Percentiles rank a stretch among this genome's conserved stretches.
Evolutionary conservation across 2,329 filamentous ascomycete genomes (phyloP).

Genomic region (Pseudocercospora fijiensis): DNA sequence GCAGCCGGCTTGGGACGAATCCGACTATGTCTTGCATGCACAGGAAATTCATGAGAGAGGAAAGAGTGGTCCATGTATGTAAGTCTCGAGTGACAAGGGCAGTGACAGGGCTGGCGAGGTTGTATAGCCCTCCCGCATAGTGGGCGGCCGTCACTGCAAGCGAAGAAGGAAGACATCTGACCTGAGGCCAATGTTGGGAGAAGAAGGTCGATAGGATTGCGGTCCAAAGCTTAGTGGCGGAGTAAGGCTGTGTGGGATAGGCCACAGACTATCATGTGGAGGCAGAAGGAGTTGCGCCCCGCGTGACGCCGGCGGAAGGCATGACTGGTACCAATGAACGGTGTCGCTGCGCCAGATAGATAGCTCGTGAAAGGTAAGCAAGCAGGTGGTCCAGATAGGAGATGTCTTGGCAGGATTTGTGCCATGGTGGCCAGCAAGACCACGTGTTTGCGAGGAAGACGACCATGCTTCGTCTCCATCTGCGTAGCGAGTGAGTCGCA

Average conservation of each 20-base stretch:
- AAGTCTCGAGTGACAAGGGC: slow-evolving; percentile 2
- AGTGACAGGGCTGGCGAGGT: slow-evolving; percentile 2
- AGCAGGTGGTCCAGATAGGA: neutral
- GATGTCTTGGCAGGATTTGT: neutral
- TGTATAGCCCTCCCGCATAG: slow-evolving; percentile 12
- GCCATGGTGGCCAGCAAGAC: neutral
- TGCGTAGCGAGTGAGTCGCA: neutral
- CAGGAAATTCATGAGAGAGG: neutral
- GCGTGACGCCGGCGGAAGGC: neutral
- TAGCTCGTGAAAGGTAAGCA: neutral
- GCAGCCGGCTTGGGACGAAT: slow-evolving; percentile 10
- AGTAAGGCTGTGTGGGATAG: slow-evolving; percentile 19
- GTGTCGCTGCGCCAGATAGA: neutral
- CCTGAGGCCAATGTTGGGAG: slow-evolving; percentile 3
- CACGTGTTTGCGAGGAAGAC: neutral
- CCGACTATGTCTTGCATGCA: slow-evolving; percentile 9
- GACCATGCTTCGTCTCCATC: neutral
- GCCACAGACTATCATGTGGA: slow-evolving; percentile 10
- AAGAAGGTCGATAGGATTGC: neutral
- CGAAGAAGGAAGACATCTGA: slow-evolving; percentile 5
- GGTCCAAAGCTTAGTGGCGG: slow-evolving; percentile 3
- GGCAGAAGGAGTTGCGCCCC: neutral
- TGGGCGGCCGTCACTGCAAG: slow-evolving; percentile 10
- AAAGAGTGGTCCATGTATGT: neutral
- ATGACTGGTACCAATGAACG: slow-evolving; percentile 11